These are phyloP conservation scores for Pythium rhizo-oryzae DNA, from an alignment of 352 stramenopile genomes.

Conservation along the genomic window DNA sequence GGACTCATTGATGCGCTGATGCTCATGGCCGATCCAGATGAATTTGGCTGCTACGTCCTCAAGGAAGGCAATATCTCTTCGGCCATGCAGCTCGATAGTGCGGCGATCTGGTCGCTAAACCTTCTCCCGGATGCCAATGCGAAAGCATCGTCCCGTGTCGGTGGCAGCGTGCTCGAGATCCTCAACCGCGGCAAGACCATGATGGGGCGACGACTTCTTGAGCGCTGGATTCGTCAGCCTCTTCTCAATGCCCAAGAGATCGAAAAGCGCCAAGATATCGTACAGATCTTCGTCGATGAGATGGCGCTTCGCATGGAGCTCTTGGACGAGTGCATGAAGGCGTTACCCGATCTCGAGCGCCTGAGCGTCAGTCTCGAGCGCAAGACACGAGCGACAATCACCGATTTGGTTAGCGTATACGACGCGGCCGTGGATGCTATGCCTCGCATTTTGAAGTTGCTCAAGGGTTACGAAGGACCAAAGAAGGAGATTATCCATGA, in stretches of 20 bases:
- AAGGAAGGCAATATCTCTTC: constrained; percentile 65
- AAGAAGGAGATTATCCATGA: constrained; percentile 42
- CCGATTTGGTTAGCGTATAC: constrained; percentile 83
- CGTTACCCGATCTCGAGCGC: constrained; percentile 76
- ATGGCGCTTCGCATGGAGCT: constrained; percentile 85
- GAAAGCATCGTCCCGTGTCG: constrained; percentile 44
- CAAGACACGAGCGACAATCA: constrained; percentile 77
- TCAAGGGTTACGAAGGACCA: constrained; percentile 50
- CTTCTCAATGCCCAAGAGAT: constrained; percentile 92
- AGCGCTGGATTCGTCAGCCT: constrained; percentile 98
- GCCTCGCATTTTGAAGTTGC: constrained; percentile 58
- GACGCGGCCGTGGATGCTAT: constrained; percentile 74
- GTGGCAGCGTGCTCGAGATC: constrained; percentile 92
- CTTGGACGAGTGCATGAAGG: constrained; percentile 88
- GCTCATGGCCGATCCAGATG: constrained; percentile 66
- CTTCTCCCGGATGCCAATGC: constrained; percentile 82
- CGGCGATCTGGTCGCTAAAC: constrained; percentile 92
- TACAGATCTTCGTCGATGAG: constrained; percentile 93
- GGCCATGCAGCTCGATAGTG: constrained; percentile 93
- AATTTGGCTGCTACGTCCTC: constrained; percentile 79
- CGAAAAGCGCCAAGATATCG: constrained; percentile 87
- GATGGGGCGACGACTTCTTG: constrained; percentile 93
- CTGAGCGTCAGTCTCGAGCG: constrained; percentile 67
- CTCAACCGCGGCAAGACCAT: constrained; percentile 95
- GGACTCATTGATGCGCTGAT: constrained; percentile 70